These are phyloP conservation scores for Prunella vulgaris DNA, from an alignment of 257 asterid species.

Conservation along the genomic window DNA sequence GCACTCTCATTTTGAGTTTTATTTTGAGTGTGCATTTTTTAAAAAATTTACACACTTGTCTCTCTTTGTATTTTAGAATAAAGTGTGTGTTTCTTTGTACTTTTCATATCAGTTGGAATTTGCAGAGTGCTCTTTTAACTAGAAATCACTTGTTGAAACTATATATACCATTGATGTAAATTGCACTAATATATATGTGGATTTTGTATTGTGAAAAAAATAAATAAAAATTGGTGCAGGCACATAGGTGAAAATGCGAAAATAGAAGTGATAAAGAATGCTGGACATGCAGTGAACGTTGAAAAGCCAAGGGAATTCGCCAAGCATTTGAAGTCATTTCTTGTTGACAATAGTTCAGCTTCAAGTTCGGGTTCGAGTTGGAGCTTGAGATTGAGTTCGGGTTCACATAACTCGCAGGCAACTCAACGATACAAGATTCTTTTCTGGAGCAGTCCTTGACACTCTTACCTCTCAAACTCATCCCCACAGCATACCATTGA, in stretches of 20 bases:
- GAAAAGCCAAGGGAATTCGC: conserved; percentile 76
- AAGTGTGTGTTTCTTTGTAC: too few species aligned
- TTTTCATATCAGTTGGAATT: too few species aligned
- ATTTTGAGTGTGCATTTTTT: too few species aligned
- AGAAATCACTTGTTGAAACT: too few species aligned
- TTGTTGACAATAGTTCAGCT: conserved; percentile 21
- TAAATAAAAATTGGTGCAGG: conserved; percentile 29
- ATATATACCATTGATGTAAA: too few species aligned
- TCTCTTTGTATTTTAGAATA: too few species aligned
- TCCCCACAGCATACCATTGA: neutral
- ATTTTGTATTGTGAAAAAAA: neutral
- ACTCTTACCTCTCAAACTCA: neutral
- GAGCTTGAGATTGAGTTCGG: neutral
- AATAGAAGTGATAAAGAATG: conserved; percentile 61
- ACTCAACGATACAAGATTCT: conserved; percentile 21
- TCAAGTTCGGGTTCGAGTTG: neutral
- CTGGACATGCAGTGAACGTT: conserved; percentile 86
- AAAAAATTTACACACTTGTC: too few species aligned
- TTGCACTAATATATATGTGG: too few species aligned
- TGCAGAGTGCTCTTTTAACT: too few species aligned
- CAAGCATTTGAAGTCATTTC: conserved; percentile 68
- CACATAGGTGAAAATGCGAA: conserved; percentile 73
- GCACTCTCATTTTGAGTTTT: too few species aligned
- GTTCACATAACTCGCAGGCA: conserved; percentile 3
- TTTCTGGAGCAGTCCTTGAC: conserved; percentile 31